Evolutionary conservation across 2,329 filamentous ascomycete species (phyloP).

Genomic region (Lasiodiplodia sp.): DNA sequence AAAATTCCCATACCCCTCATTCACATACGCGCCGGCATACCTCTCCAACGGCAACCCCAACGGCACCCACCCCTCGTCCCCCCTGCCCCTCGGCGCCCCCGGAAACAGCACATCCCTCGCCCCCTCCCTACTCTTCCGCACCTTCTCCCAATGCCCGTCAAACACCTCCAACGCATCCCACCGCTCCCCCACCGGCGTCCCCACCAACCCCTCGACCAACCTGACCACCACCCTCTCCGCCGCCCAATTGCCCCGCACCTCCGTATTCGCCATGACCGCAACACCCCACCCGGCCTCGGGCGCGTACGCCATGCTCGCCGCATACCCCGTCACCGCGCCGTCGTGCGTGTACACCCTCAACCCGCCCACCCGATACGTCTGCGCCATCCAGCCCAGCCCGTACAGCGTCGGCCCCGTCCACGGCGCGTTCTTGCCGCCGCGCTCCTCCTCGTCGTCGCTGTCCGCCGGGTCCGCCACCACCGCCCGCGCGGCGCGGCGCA

Average conservation of each 20-base stretch:
- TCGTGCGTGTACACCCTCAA: neutral
- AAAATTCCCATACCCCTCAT: constrained; percentile 17
- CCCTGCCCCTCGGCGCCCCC: neutral
- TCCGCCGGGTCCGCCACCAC: neutral
- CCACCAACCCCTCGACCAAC: constrained; percentile 11
- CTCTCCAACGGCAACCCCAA: neutral
- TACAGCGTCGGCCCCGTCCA: constrained; percentile 13
- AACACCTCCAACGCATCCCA: neutral
- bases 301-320: constrained; percentile 3
- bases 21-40: neutral
- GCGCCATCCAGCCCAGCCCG: constrained; percentile 16
- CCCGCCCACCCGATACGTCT: neutral
- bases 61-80: neutral
- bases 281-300: constrained; percentile 14
- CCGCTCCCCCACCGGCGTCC: neutral
- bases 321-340: constrained; percentile 26
- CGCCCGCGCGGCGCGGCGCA: constrained; percentile 20
- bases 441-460: neutral
- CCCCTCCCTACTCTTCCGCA: neutral
- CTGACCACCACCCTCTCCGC: neutral
- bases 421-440: neutral
- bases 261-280: constrained; percentile 24
- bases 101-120: constrained; percentile 5
- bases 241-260: neutral
- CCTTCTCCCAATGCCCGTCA: neutral